Percentiles rank a stretch among this genome's conserved stretches.
These are phyloP conservation scores for Larix sibirica DNA, from an alignment of 83 land plant genomes.

Conservation along the genomic window DNA sequence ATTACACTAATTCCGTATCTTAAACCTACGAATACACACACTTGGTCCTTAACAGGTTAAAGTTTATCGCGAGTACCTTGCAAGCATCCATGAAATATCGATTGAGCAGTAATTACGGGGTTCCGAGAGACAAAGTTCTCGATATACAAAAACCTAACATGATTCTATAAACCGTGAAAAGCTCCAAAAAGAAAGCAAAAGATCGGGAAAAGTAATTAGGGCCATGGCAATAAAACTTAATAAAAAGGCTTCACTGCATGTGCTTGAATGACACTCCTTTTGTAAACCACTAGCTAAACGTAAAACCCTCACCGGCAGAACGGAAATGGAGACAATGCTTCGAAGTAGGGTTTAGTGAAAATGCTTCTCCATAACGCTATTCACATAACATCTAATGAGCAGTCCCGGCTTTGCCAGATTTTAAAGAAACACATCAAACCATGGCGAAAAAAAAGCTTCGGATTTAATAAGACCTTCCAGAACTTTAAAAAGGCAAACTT, in stretches of 20 bases:
- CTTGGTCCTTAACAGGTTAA: background rate
- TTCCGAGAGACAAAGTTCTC: no score
- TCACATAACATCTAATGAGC: background rate
- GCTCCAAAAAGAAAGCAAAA: background rate
- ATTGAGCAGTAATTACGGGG: background rate
- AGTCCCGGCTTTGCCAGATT: no score
- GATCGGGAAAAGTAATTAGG: background rate
- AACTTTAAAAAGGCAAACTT: background rate
- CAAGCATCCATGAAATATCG: background rate
- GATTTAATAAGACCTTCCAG: background rate
- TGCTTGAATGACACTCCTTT: background rate
- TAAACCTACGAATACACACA: background rate
- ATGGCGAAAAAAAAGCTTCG: background rate
- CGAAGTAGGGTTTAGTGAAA: background rate
- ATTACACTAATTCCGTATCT: background rate
- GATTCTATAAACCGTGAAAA: background rate
- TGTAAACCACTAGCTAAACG: background rate
- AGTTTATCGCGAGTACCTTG: background rate
- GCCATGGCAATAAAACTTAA: background rate
- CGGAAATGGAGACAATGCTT: no score
- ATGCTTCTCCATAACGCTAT: background rate
- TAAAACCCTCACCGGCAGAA: background rate
- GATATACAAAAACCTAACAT: background rate
- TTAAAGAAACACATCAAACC: background rate
- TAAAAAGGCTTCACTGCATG: background rate